A percentile compares a stretch with the other conserved stretches of the same genome.
These are phyloP conservation scores for Polytolypa hystricis DNA, from an alignment of 2,329 filamentous ascomycete species.

Conservation along the genomic window DNA sequence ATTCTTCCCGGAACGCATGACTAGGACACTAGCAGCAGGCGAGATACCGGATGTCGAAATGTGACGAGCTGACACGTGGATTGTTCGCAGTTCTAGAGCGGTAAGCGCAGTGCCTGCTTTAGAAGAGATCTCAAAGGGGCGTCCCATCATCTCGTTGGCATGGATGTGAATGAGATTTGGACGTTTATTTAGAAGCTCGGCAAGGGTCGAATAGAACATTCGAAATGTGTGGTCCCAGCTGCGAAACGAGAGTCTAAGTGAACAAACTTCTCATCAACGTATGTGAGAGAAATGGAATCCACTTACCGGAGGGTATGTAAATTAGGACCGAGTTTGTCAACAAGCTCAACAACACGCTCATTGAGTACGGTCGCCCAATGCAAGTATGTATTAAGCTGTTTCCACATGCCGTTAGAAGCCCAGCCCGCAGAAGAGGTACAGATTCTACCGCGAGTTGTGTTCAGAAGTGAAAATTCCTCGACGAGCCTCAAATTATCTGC, in stretches of 20 bases:
- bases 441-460: neutral
- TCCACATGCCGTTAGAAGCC: neutral
- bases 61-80: neutral
- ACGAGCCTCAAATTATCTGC: neutral
- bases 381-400: neutral
- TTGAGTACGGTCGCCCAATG: neutral
- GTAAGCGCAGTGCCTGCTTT: no score
- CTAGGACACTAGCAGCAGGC: neutral
- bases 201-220: constrained; percentile 1
- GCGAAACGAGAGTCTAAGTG: neutral
- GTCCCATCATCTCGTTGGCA: neutral
- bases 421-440: no score
- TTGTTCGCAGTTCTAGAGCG: neutral
- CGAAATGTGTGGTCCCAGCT: constrained; percentile 4
- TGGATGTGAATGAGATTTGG: neutral
- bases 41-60: neutral
- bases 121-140: neutral
- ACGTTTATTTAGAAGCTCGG: neutral
- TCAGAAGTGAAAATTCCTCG: constrained; percentile 1
- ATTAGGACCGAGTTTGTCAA: neutral
- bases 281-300: neutral
- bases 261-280: neutral
- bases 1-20: neutral
- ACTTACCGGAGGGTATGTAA: constrained; percentile 1
- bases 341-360: neutral